Conservation (phyloP, 257 asterid species). For the Handroanthus guayacan region DNA sequence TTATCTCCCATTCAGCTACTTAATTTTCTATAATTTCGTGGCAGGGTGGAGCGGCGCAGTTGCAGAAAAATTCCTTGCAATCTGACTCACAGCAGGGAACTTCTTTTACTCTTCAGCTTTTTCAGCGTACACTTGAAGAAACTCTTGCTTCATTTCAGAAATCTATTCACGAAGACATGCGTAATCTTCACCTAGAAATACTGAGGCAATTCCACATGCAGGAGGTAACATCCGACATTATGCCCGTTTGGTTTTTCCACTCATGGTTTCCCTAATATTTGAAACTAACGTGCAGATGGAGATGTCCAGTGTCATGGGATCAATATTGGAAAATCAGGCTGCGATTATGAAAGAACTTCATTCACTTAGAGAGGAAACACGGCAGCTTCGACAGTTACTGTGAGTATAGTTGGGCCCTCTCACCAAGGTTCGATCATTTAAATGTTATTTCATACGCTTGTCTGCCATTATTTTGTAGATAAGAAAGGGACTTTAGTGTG, state of each 20-base stretch:
- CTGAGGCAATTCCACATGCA: constrained; percentile 91
- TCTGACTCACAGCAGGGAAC: constrained; percentile 74
- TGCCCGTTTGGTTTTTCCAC: background rate
- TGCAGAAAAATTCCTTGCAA: constrained; percentile 48
- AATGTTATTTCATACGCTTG: too few relatives aligned
- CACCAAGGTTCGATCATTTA: background rate
- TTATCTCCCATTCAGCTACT: constrained; percentile 7
- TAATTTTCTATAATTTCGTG: constrained; percentile 27
- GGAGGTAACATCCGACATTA: constrained; percentile 61
- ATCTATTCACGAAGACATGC: constrained; percentile 91
- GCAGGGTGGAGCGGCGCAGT: constrained; percentile 69
- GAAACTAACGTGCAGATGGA: constrained; percentile 64
- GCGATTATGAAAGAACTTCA: constrained; percentile 82
- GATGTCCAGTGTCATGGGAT: constrained; percentile 60
- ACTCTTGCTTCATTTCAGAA: constrained; percentile 81
- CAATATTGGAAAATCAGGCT: constrained; percentile 76
- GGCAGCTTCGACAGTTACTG: constrained; percentile 70
- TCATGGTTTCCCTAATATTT: constrained; percentile 27
- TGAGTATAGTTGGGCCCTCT: constrained; percentile 40
- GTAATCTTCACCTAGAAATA: constrained; percentile 88
- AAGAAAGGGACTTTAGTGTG: constrained; percentile 14
- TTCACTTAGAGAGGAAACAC: constrained; percentile 80
- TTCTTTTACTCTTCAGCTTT: constrained; percentile 90
- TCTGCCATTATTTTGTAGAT: background rate
- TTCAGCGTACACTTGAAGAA: constrained; percentile 92